Evolutionary conservation across 2,329 filamentous ascomycete genomes (phyloP).

Genomic region (Fusarium beomiforme): DNA sequence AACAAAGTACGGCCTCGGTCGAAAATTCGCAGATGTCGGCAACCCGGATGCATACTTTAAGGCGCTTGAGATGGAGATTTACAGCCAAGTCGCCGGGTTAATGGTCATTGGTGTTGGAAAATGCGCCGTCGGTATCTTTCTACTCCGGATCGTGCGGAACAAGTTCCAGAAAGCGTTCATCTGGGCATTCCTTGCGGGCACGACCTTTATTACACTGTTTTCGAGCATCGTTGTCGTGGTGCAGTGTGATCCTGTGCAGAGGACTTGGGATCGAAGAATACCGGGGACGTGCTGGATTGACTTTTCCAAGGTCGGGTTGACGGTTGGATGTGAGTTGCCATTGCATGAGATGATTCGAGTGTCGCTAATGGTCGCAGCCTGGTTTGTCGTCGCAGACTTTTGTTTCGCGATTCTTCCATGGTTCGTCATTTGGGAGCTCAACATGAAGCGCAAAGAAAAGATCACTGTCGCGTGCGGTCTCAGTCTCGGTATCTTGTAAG

Average conservation of each 20-base stretch:
- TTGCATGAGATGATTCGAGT: rapidly evolving
- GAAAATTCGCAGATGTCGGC: conserved; percentile 1
- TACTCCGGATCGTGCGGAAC: conserved; percentile 11
- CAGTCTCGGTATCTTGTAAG: conserved; percentile 27
- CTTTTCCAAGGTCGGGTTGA: conserved; percentile 29
- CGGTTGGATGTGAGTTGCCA: conserved; percentile 13
- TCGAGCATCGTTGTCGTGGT: conserved; percentile 3
- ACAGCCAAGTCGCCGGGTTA: conserved; percentile 1
- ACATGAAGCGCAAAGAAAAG: conserved; percentile 32
- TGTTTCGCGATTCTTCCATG: conserved; percentile 23
- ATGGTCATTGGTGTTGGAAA: conserved; percentile 18
- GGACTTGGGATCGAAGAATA: conserved; percentile 18
- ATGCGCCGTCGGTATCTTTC: conserved; percentile 16
- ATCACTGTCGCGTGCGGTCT: conserved; percentile 21
- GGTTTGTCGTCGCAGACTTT: conserved; percentile 27
- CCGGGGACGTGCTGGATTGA: conserved; percentile 21
- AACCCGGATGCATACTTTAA: conserved; percentile 10
- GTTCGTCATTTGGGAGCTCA: conserved; percentile 30
- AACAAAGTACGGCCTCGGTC: conserved; percentile 10
- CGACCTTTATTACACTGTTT: conserved; percentile 4
- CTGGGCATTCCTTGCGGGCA: conserved; percentile 3
- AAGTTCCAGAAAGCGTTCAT: conserved; percentile 16
- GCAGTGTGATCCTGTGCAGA: conserved; percentile 17
- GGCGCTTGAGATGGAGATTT: conserved; percentile 9
- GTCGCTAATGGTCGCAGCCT: background rate